phyloP scores from a whole-genome alignment of 164 flowering plant genomes.

The Euptelea pleiosperma region DNA sequence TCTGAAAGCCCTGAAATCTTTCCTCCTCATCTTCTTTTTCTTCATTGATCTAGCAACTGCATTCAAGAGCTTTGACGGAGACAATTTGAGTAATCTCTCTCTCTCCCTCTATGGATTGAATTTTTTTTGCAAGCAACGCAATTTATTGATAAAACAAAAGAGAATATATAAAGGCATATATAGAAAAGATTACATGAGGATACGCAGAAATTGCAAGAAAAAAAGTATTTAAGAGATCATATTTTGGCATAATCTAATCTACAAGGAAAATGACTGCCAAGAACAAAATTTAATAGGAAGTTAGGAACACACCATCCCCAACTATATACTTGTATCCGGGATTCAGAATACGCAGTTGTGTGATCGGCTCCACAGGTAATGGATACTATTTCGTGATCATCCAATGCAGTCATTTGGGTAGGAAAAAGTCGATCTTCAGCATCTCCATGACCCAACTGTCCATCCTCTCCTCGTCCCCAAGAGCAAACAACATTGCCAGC shows the following conservation, averaged over 20 bases:
- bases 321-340: slow-evolving; percentile 65
- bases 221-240: not conserved
- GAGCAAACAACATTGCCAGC: slow-evolving; percentile 86
- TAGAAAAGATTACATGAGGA: too few relatives aligned
- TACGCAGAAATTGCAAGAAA: not conserved
- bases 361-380: slow-evolving; percentile 96
- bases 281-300: not conserved
- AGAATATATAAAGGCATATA: too few relatives aligned
- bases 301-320: slow-evolving; percentile 92
- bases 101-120: too few relatives aligned
- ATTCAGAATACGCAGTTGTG: slow-evolving; percentile 77
- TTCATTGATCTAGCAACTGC: too few relatives aligned
- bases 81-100: too few relatives aligned
- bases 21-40: too few relatives aligned
- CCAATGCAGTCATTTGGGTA: slow-evolving; percentile 74
- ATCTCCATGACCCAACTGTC: slow-evolving; percentile 95
- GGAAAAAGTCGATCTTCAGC: slow-evolving; percentile 90
- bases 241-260: too few relatives aligned
- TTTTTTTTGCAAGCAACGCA: too few relatives aligned
- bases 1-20: too few relatives aligned
- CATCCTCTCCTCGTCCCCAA: slow-evolving; percentile 99
- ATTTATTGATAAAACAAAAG: too few relatives aligned
- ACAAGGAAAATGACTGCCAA: slow-evolving; percentile 1
- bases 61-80: too few relatives aligned
- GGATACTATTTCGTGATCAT: slow-evolving; percentile 64